Evolutionary conservation across 2,329 filamentous ascomycete genomes (phyloP), one percentile per base, ranked within the genome.

Genomic region (Arthrobotrys sphaeroides): DNA sequence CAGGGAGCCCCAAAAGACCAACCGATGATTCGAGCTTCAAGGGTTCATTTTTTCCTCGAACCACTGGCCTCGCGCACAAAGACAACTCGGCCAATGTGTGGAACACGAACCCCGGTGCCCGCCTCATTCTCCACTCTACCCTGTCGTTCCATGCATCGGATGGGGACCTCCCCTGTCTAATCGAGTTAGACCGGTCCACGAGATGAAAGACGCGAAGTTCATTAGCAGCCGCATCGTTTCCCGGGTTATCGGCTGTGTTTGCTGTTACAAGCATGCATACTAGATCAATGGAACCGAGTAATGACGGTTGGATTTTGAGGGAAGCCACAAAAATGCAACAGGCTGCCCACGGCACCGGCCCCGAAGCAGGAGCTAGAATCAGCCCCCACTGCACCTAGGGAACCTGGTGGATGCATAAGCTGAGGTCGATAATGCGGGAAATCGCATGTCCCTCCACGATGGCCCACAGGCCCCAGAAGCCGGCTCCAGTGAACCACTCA

Each of bases 241-340:
- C 22, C 60, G 62, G 26, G 22, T 51, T 64, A 60, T 67, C 62
- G 70, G 70, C 64, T 74, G 55, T 57, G 57, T 74, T 74, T 74
- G 53, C 61, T 61, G 45, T 64, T 61, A 55, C 40, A 40, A 53
- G 70, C 16, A 47, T 67, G 53, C 61, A 51, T 65, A 60, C 24
- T 51, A 13, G 53, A 67, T 62, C 31, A 38, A 55, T 68, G 62
- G 70, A 61, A 57, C 40, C 55, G 51, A 60, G 43, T 33, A 66
- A 40, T 26, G 43, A 51, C 45, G 13, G 61, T 68, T 68, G 61
- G 22, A 57, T 67, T 62, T 62, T 51, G 43, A 61, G 45, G 33
- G 64, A 68, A 24, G 26, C 33, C 45, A 57, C 70, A 74, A 74
- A 55, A 68, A 74, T 74, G 22, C 70, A 74, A 74, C 70, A 68